Evolutionary conservation across 2,329 filamentous ascomycete species (phyloP), one percentile per base, ranked within the genome.

Genomic region (Penicillium brasilianum): DNA sequence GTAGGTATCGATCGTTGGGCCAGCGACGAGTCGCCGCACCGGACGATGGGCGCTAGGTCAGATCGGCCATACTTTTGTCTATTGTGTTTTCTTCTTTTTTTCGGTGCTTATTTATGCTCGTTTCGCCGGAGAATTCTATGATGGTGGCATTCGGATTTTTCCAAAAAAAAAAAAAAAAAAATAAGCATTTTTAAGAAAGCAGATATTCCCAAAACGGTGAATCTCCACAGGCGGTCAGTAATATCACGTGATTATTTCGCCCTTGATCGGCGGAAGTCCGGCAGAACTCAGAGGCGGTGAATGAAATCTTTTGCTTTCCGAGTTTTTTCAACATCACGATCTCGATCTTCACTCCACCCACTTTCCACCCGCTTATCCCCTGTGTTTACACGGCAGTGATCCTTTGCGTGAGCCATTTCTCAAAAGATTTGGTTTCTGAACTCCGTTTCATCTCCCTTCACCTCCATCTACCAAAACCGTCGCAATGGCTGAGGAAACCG

Each of bases 381-480:
- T 59, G 57, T 57, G 28, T 50, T 44, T 37, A 50, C 57, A 59
- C 57, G 57, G 57, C 57, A 39, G 57, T 59, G 57, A 59, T 59
- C 57, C 57, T 55, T 59, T 50, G 57, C 51, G 57, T 76, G 74
- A 76, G 73, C 74, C 74, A 72, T 66, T 69, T 70, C 64, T 68
- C 62, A 55, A 60, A 61, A 66, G 63, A 65, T 63, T 64, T 67
- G 60, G 60, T 65, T 64, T 63, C 53, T 62, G 39, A 63, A 53
- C 52, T 58, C 52, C 59, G 48, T 44, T 34, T 59, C 34, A 39
- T 22, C 61, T 44, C 59, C 57, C 18, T 49, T 41, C 57, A 37
- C 32, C 11, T 34, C 22, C 14, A 53, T 43, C 32, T 18, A 28
- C 34, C 32, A 22, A 32, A 13, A 30, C 20, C 50, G 10, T 53